Conservation (phyloP, 1,139 yeast genomes). For the Suhomyces coccinellae region DNA sequence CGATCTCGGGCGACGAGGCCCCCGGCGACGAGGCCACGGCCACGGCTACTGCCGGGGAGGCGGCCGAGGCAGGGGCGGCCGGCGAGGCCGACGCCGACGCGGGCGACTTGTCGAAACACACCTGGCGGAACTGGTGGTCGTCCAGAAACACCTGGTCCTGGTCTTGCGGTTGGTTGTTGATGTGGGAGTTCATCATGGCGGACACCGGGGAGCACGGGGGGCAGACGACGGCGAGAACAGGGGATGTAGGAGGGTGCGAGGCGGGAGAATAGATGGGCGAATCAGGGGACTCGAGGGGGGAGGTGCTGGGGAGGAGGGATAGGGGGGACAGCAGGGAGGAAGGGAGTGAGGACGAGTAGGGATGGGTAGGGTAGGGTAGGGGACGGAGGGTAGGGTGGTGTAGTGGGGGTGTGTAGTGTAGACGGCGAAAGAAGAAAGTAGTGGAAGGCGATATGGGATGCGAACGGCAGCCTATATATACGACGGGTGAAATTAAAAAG, state of each 20-base stretch:
- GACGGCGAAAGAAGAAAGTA: not conserved
- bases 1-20: constrained; percentile 13
- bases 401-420: not conserved
- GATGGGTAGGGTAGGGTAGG: too few species aligned
- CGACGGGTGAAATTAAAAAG: constrained; percentile 10
- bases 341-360: not conserved
- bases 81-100: constrained; percentile 16
- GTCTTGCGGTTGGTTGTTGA: constrained; percentile 31
- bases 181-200: constrained; percentile 30
- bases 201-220: constrained; percentile 5
- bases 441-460: constrained; percentile 1
- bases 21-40: constrained; percentile 9
- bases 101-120: constrained; percentile 31
- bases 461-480: constrained; percentile 12
- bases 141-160: constrained; percentile 35
- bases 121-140: constrained; percentile 36
- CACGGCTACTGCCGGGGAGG: constrained; percentile 9
- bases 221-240: constrained; percentile 2
- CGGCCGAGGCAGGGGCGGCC: constrained; percentile 15
- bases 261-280: constrained; percentile 3
- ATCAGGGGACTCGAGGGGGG: not conserved
- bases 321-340: not conserved
- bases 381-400: too few species aligned
- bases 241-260: constrained; percentile 3
- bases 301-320: not conserved